Conservation (phyloP, 768 basidiomycete species). For the Hydnum rufescens region DNA sequence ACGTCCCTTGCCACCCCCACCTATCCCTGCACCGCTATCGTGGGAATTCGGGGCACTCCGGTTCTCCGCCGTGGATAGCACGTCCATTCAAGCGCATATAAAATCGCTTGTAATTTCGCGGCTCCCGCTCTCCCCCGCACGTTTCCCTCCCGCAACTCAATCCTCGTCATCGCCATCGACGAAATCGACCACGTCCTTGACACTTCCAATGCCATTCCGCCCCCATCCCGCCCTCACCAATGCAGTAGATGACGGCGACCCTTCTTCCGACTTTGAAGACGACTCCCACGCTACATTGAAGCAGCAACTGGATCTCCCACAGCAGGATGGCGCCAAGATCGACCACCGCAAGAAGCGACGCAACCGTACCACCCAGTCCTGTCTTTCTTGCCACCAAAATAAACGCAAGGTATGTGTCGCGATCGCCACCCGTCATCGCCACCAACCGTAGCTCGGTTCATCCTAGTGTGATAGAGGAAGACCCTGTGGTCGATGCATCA, state of each 20-base stretch:
- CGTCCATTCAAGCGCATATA: neutral
- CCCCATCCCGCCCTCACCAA: neutral
- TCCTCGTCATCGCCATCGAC: too few species aligned
- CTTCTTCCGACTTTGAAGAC: neutral
- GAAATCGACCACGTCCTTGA: neutral
- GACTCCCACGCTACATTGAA: neutral
- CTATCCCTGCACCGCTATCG: too few species aligned
- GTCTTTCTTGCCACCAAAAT: slow-evolving; percentile 69
- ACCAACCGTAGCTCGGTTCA: slow-evolving; percentile 6
- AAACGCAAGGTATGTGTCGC: slow-evolving; percentile 56
- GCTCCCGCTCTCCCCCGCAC: neutral
- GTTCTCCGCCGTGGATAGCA: too few species aligned
- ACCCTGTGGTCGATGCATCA: slow-evolving; percentile 79
- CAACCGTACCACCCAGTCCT: slow-evolving; percentile 81
- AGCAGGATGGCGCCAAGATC: slow-evolving; percentile 13
- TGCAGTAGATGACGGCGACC: neutral
- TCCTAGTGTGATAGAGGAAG: slow-evolving; percentile 75
- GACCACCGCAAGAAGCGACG: slow-evolving; percentile 54
- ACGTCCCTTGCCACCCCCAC: too few species aligned
- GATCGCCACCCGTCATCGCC: neutral
- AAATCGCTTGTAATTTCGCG: neutral
- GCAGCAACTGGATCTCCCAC: neutral
- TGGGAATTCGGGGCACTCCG: too few species aligned
- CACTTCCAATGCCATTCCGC: neutral
- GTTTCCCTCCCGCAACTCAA: neutral